Conservation (phyloP, 2,329 filamentous ascomycete genomes). For the Tolypocladium tundrense region DNA sequence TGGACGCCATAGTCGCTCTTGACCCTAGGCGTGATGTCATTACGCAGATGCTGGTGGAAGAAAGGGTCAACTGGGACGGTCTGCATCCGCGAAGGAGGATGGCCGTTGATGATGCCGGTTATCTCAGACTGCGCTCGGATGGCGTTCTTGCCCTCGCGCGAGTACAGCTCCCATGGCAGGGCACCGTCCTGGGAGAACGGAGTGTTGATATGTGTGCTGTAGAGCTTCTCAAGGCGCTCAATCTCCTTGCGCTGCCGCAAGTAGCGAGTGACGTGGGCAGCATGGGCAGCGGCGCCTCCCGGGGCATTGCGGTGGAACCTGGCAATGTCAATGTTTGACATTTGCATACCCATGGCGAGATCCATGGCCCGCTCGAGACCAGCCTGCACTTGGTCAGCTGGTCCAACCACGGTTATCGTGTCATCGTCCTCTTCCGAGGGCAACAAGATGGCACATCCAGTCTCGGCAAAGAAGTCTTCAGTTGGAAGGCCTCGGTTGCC, state of each 20-base stretch:
- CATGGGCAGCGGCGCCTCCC: constrained; percentile 65
- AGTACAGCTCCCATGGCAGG: constrained; percentile 80
- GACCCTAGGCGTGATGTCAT: constrained; percentile 52
- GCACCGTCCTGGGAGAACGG: constrained; percentile 59
- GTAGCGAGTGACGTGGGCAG: constrained; percentile 79
- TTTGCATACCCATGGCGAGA: constrained; percentile 77
- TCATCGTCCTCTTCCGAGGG: constrained; percentile 72
- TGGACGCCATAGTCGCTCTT: constrained; percentile 63
- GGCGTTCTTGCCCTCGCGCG: constrained; percentile 73
- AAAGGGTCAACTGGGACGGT: constrained; percentile 64
- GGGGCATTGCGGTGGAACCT: constrained; percentile 68
- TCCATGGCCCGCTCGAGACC: constrained; percentile 81
- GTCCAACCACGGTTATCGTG: constrained; percentile 75
- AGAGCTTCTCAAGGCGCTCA: constrained; percentile 66
- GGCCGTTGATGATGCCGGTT: constrained; percentile 59
- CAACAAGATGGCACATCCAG: constrained; percentile 80
- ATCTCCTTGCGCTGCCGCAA: constrained; percentile 74
- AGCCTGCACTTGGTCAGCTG: constrained; percentile 58
- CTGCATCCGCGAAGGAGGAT: constrained; percentile 62
- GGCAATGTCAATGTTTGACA: constrained; percentile 71
- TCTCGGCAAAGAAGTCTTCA: constrained; percentile 81
- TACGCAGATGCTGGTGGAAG: constrained; percentile 63
- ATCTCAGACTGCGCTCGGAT: constrained; percentile 68
- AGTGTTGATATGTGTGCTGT: constrained; percentile 81
- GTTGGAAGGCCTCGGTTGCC: constrained; percentile 70